phyloP scores from a whole-genome alignment of 352 stramenopile species.

The Phytophthora crassamura region DNA sequence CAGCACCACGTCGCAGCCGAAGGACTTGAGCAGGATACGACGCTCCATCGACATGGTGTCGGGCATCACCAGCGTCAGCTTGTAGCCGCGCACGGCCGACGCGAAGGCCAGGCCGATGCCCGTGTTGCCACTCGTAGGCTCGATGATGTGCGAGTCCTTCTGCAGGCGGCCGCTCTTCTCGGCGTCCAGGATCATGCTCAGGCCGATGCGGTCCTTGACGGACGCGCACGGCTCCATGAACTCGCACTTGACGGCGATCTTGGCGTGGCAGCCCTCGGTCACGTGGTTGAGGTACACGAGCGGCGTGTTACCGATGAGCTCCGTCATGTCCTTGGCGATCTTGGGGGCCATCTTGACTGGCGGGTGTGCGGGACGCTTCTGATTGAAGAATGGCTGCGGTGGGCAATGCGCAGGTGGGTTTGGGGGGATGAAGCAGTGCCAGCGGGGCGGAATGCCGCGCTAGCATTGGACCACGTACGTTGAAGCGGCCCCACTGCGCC shows the following conservation, averaged over 20 bases:
- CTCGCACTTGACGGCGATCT: constrained; percentile 91
- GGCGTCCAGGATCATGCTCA: constrained; percentile 87
- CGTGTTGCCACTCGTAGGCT: constrained; percentile 96
- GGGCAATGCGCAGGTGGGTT: background rate
- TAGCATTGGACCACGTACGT: constrained; percentile 15
- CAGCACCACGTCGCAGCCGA: constrained; percentile 92
- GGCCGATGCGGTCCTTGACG: constrained; percentile 88
- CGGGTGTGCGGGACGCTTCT: constrained; percentile 4
- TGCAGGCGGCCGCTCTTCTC: constrained; percentile 73
- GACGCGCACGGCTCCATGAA: constrained; percentile 91
- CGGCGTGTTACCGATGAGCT: constrained; percentile 95
- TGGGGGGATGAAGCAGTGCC: constrained; percentile 1
- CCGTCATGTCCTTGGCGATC: constrained; percentile 95
- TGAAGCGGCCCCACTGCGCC: background rate
- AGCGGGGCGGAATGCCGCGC: background rate
- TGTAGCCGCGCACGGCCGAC: constrained; percentile 89
- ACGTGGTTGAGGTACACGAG: constrained; percentile 93
- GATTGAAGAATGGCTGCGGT: constrained; percentile 27
- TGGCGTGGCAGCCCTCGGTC: constrained; percentile 78
- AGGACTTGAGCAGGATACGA: constrained; percentile 95
- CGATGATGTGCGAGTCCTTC: constrained; percentile 90
- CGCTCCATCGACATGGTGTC: constrained; percentile 97
- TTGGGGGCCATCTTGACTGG: constrained; percentile 36
- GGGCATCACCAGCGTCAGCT: constrained; percentile 95
- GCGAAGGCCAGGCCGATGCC: constrained; percentile 95